These are phyloP conservation scores for Mariannaea sp. DNA, from an alignment of 2,329 filamentous ascomycete genomes.

Conservation along the genomic window DNA sequence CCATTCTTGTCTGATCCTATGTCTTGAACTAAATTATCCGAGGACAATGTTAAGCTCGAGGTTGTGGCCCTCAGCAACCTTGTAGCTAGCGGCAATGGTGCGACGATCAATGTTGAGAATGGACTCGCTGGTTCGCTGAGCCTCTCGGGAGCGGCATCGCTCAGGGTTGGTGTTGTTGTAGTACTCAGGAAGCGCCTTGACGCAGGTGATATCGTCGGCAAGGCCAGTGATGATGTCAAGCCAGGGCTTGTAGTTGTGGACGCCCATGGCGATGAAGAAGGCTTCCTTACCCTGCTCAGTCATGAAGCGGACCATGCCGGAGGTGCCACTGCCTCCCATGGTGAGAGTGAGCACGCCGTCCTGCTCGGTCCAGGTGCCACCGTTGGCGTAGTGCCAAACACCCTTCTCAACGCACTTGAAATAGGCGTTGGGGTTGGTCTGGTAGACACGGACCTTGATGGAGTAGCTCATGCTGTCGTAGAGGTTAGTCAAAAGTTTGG, in stretches of 20 bases:
- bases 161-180: constrained; percentile 21
- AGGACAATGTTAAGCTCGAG: constrained; percentile 26
- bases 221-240: constrained; percentile 27
- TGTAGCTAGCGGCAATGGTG: constrained; percentile 22
- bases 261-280: constrained; percentile 27
- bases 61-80: constrained; percentile 21
- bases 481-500: not conserved
- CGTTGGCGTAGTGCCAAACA: constrained; percentile 30
- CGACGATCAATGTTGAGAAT: constrained; percentile 28
- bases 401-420: constrained; percentile 27
- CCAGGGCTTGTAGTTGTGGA: constrained; percentile 32
- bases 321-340: constrained; percentile 28
- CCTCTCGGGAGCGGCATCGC: constrained; percentile 13
- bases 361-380: constrained; percentile 19
- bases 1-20: not conserved
- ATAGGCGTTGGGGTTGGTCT: constrained; percentile 28
- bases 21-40: not conserved
- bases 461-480: constrained; percentile 26
- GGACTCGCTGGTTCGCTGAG: constrained; percentile 20
- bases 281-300: constrained; percentile 28
- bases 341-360: constrained; percentile 17
- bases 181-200: constrained; percentile 29
- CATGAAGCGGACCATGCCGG: constrained; percentile 30
- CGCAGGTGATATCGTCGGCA: constrained; percentile 23
- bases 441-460: constrained; percentile 31